phyloP scores from a whole-genome alignment of 257 asterid species.

The Verbena officinalis region DNA sequence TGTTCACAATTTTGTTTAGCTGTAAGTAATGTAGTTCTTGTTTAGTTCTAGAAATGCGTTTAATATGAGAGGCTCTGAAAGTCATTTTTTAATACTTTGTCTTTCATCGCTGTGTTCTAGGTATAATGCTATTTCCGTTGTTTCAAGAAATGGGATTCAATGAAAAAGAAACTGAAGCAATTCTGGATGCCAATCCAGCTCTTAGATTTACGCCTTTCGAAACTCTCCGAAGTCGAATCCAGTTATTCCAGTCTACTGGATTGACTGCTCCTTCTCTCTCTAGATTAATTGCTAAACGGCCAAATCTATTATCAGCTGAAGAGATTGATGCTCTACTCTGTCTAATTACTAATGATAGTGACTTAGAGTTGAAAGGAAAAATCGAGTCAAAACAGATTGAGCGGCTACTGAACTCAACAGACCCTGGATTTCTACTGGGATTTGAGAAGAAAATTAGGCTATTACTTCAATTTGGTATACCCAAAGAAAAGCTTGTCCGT shows the following conservation, averaged over 20 bases:
- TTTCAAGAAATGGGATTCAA: slow-evolving; percentile 70
- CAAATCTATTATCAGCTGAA: slow-evolving; percentile 56
- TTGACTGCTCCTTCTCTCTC: slow-evolving; percentile 53
- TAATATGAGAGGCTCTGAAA: slow-evolving; percentile 10
- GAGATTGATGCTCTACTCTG: slow-evolving; percentile 46
- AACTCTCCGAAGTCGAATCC: slow-evolving; percentile 50
- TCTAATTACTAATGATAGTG: slow-evolving; percentile 38
- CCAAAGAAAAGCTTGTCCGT: slow-evolving; percentile 58
- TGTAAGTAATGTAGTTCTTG: background rate
- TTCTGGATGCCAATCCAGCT: slow-evolving; percentile 45
- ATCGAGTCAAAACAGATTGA: slow-evolving; percentile 57
- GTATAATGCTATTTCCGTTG: slow-evolving; percentile 46
- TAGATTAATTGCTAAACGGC: slow-evolving; percentile 56
- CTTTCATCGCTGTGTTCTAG: slow-evolving; percentile 32
- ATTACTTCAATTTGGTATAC: slow-evolving; percentile 56
- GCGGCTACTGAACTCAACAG: slow-evolving; percentile 54
- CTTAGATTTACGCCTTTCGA: slow-evolving; percentile 51
- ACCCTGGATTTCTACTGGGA: slow-evolving; percentile 55
- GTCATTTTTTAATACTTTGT: background rate
- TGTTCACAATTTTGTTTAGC: background rate
- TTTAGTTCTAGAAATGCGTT: slow-evolving; percentile 2
- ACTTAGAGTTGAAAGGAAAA: slow-evolving; percentile 51
- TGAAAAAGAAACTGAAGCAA: slow-evolving; percentile 57
- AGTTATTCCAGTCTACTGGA: slow-evolving; percentile 57
- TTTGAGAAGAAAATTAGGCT: slow-evolving; percentile 64